Evolutionary conservation across 2,329 filamentous ascomycete species (phyloP), one percentile per base, ranked within the genome.

Genomic region (Pyricularia grisea): DNA sequence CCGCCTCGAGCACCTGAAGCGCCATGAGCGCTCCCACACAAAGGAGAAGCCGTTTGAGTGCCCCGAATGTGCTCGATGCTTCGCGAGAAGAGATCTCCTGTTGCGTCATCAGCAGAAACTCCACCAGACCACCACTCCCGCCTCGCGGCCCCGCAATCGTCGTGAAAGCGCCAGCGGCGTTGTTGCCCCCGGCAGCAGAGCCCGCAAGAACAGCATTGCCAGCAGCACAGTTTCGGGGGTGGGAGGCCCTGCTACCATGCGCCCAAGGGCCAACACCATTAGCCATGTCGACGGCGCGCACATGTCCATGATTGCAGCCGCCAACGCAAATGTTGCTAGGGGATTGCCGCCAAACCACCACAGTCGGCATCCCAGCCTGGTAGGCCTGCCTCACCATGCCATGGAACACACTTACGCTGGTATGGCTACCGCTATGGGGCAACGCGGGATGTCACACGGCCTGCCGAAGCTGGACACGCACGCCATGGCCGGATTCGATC

Each of bases 41-140:
- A 97, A 99, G 79, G 94, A 99, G 81, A 99, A 99, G 83, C 95
- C 95, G 0, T 99, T 99, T 75, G 93, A 97, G 80, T 99, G 95
- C 76, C 92, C 93, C 31, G 93, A 98, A 79, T 99, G 95, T 80
- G 87, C 92, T 55, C 84, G 95, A 80, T 98, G 95, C 81, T 99
- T 99, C 80, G 95, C 95, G 70, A 89, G 95, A 71, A 89, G 95
- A 73, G 95, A 99, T 79, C 81, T 99, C 73, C 85, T 99, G 69
- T 83, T 99, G 73, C 89, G 95, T 70, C 95, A 99, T 80, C 95
- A 99, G 84, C 95, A 99, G 84, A 99, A 99, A 84, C 87, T 99
- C 66, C 95, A 99, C 78, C 93, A 97, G 85, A 93, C 93, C 30
- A 92, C 92, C 14, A 93, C 93, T 0, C 92, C 95, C 6, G 93